Percentiles rank a stretch among this genome's conserved stretches.
phyloP scores from a whole-genome alignment of 257 asterid genomes.

The Nyctanthes arbortristis region DNA sequence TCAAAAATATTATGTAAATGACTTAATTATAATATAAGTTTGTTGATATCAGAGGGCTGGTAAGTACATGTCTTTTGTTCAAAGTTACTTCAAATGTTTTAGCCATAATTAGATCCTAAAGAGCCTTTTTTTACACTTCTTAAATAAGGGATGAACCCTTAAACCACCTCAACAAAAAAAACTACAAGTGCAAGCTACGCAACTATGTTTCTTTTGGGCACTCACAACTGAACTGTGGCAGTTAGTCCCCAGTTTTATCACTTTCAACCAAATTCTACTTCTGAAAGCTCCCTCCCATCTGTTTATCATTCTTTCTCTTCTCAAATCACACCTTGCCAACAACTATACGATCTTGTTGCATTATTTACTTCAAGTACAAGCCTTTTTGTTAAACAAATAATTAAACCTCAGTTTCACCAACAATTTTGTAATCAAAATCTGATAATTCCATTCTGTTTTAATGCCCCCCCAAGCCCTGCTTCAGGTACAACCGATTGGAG shows the following conservation, averaged over 20 bases:
- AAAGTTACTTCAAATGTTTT: background rate
- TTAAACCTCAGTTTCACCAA: background rate
- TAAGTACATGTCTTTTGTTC: background rate
- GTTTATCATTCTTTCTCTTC: constrained; percentile 16
- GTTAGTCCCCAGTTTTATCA: constrained; percentile 28
- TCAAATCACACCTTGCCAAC: constrained; percentile 29
- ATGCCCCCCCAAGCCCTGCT: constrained; percentile 14
- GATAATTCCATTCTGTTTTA: background rate
- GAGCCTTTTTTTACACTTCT: constrained; percentile 18
- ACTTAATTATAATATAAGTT: too few relatives aligned
- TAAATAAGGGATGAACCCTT: constrained; percentile 7
- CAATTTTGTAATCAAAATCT: background rate
- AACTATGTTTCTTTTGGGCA: constrained; percentile 11
- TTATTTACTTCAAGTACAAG: constrained; percentile 48
- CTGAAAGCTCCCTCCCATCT: constrained; percentile 58
- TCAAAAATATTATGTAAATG: too few relatives aligned
- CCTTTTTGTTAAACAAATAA: constrained; percentile 6
- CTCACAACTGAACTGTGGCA: constrained; percentile 9
- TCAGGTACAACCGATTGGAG: constrained; percentile 32
- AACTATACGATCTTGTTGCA: constrained; percentile 25
- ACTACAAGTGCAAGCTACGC: constrained; percentile 68
- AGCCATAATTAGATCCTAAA: constrained; percentile 18
- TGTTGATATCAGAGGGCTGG: background rate
- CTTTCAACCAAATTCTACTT: background rate
- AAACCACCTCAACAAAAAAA: constrained; percentile 3